Percentiles rank a stretch among this genome's conserved stretches.
phyloP scores from a whole-genome alignment of 345 rosid species.

The Rhodamnia argentea region DNA sequence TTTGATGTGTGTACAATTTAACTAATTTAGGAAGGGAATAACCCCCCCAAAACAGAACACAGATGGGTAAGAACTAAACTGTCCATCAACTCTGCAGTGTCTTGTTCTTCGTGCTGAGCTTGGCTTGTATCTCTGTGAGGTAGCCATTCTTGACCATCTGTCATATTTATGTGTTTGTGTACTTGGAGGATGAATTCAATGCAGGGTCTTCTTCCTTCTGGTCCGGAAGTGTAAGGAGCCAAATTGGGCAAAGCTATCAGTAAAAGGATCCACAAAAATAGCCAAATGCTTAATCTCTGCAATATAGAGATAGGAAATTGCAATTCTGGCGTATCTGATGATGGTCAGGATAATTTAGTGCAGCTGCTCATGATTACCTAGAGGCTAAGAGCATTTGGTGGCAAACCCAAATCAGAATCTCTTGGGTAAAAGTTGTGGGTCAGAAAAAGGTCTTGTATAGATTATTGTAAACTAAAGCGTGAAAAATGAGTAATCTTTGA shows the following conservation, averaged over 20 bases:
- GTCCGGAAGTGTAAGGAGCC: not conserved
- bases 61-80: not conserved
- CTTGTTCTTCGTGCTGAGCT: not conserved
- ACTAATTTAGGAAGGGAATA: not conserved
- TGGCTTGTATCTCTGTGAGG: not conserved
- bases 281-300: not conserved
- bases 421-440: not conserved
- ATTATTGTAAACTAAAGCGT: not conserved
- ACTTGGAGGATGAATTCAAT: not conserved
- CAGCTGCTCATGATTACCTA: not conserved
- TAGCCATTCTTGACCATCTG: not conserved
- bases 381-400: not conserved
- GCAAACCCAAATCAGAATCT: not conserved
- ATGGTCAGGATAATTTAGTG: not conserved
- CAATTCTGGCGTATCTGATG: not conserved
- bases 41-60: not conserved
- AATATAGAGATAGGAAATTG: not conserved
- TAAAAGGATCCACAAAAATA: not conserved
- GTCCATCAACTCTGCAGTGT: conserved; percentile 4
- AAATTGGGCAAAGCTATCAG: not conserved
- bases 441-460: not conserved
- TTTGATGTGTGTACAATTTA: conserved; percentile 4
- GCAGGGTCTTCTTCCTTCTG: not conserved
- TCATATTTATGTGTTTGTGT: not conserved
- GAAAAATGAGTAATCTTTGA: not conserved